Conservation (phyloP, 148 eudicot species). For the Cornus controversa region DNA sequence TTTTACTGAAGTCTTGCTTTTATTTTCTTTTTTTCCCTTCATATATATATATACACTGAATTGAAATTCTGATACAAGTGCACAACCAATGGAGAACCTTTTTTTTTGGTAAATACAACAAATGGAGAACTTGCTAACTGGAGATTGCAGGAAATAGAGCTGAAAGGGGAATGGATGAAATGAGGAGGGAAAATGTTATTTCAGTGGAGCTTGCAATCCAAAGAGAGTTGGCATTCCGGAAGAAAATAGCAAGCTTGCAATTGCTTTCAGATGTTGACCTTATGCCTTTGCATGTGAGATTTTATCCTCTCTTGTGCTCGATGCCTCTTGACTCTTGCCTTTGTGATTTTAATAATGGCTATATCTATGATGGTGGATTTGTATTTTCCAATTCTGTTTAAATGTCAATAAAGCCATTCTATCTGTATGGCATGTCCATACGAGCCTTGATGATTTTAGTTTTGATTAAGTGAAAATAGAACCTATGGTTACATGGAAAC, state of each 20-base stretch:
- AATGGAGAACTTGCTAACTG: not conserved
- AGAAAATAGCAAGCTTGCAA: slow-evolving; percentile 15
- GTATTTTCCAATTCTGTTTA: not conserved
- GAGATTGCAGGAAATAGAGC: not conserved
- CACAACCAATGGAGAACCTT: not conserved
- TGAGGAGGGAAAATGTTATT: slow-evolving; percentile 31
- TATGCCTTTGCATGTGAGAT: slow-evolving; percentile 23
- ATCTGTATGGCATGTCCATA: not conserved
- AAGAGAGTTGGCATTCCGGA: slow-evolving; percentile 40
- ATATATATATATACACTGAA: no score
- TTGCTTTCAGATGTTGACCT: slow-evolving; percentile 1
- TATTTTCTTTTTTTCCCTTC: no score
- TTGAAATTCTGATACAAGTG: no score
- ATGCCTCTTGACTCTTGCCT: not conserved
- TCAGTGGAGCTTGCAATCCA: slow-evolving; percentile 46
- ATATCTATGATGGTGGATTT: not conserved
- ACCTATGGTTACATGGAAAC: not conserved
- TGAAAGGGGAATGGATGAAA: slow-evolving; percentile 24
- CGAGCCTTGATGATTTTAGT: not conserved
- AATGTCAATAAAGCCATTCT: not conserved
- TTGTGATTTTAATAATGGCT: not conserved
- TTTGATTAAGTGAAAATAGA: not conserved
- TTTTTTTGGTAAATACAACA: not conserved
- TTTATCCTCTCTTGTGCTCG: not conserved
- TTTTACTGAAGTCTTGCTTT: no score